Evolutionary conservation across 495 filamentous ascomycete genomes (phyloP).

Genomic region (Thozetella sp.): DNA sequence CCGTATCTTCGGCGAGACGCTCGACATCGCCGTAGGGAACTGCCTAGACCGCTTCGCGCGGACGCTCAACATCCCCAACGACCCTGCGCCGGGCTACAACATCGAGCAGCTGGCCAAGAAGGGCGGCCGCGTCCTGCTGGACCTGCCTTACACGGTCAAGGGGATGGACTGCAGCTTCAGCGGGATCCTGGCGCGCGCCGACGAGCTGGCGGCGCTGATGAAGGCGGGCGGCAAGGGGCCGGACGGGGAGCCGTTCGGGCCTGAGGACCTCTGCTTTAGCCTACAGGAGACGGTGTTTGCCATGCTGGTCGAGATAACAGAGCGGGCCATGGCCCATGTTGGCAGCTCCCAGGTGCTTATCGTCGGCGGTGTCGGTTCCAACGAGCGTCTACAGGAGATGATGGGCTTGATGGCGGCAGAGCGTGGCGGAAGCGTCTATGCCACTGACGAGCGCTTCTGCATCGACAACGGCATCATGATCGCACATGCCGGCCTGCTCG

Average conservation of each 20-base stretch:
- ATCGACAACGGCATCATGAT: slow-evolving; percentile 99
- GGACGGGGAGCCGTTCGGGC: slow-evolving; percentile 58
- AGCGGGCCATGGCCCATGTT: slow-evolving; percentile 97
- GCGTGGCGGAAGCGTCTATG: slow-evolving; percentile 86
- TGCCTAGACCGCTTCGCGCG: slow-evolving; percentile 96
- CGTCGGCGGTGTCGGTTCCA: slow-evolving; percentile 98
- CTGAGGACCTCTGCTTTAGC: slow-evolving; percentile 90
- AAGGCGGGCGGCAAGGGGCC: slow-evolving; percentile 42
- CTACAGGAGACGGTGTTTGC: slow-evolving; percentile 94
- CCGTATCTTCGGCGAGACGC: slow-evolving; percentile 95
- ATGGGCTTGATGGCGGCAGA: slow-evolving; percentile 96
- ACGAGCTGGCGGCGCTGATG: slow-evolving; percentile 71
- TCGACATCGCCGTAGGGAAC: slow-evolving; percentile 97
- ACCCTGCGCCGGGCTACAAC: slow-evolving; percentile 96
- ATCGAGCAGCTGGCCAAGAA: slow-evolving; percentile 95
- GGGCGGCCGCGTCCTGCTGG: slow-evolving; percentile 65
- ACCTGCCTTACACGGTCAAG: slow-evolving; percentile 94
- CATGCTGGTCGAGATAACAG: slow-evolving; percentile 98
- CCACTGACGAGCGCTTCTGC: slow-evolving; percentile 95
- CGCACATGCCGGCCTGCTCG: slow-evolving; percentile 90
- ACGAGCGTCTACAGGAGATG: slow-evolving; percentile 95
- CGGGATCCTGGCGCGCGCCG: slow-evolving; percentile 83
- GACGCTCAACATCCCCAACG: slow-evolving; percentile 87
- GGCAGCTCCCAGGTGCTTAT: slow-evolving; percentile 88
- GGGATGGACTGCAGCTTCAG: slow-evolving; percentile 98